These are phyloP conservation scores for Berberis thunbergii DNA, from an alignment of 164 flowering plant species.

Conservation along the genomic window DNA sequence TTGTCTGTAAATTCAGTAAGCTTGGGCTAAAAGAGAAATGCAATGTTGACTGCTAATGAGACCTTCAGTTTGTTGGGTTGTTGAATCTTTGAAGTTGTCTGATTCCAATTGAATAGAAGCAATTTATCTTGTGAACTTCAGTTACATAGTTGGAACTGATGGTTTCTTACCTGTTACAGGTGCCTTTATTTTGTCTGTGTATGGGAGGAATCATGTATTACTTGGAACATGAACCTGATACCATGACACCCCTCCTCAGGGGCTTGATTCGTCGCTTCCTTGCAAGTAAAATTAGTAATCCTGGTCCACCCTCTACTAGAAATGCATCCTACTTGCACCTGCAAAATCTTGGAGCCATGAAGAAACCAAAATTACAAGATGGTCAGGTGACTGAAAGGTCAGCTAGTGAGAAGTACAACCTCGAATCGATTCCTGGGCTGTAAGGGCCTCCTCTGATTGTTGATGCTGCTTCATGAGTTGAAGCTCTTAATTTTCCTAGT, in stretches of 20 bases:
- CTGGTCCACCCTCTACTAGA: constrained; percentile 38
- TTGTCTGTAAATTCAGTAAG: no score
- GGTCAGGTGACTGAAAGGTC: constrained; percentile 32
- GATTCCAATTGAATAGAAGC: not conserved
- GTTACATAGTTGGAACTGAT: not conserved
- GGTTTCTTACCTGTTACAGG: constrained; percentile 31
- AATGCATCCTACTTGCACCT: constrained; percentile 56
- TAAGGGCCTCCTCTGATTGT: constrained; percentile 13
- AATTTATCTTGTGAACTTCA: not conserved
- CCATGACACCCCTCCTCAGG: constrained; percentile 92
- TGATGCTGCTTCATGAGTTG: not conserved
- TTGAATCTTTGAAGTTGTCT: no score
- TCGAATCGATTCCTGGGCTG: constrained; percentile 90
- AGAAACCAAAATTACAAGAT: constrained; percentile 40
- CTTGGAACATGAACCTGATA: constrained; percentile 89
- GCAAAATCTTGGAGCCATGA: constrained; percentile 46
- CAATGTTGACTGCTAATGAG: no score
- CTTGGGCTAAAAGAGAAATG: no score
- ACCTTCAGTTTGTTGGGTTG: no score
- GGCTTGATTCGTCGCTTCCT: constrained; percentile 89
- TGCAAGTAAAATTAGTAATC: constrained; percentile 87
- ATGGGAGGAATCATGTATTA: constrained; percentile 98
- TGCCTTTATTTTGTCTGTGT: constrained; percentile 70
- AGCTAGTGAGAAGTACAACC: constrained; percentile 60
- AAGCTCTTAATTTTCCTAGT: not conserved